phyloP scores from a whole-genome alignment of 2,329 filamentous ascomycete genomes.

The Triangularia verruculosa region DNA sequence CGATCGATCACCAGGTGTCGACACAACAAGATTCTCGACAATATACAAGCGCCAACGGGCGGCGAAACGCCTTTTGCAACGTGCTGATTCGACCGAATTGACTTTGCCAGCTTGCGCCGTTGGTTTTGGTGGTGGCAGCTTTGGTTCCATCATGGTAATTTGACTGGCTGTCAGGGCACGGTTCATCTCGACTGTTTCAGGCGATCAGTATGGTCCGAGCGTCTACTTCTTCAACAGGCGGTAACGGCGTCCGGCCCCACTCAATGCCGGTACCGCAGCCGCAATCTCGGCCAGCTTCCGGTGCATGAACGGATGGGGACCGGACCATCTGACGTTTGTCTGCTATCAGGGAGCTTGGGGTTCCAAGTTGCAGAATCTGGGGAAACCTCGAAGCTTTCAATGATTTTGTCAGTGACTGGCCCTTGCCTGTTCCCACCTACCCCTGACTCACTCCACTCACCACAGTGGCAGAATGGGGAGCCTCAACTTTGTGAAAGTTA shows the following conservation, averaged over 20 bases:
- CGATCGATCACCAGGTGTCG: not conserved
- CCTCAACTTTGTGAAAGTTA: not conserved
- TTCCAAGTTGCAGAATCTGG: not conserved
- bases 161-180: not conserved
- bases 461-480: not conserved
- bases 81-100: not conserved
- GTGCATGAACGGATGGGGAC: not conserved
- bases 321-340: not conserved
- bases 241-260: not conserved
- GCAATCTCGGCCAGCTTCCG: not conserved
- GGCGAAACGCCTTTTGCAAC: not conserved
- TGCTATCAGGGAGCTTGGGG: not conserved
- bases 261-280: not conserved
- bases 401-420: not conserved
- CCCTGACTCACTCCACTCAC: not conserved
- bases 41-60: not conserved
- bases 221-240: not conserved
- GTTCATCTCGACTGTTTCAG: not conserved
- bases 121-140: not conserved
- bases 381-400: not conserved
- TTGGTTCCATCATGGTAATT: not conserved
- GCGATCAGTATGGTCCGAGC: not conserved
- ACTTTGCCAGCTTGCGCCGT: slow-evolving; percentile 2
- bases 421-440: not conserved
- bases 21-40: not conserved